Evolutionary conservation across 2,329 filamentous ascomycete genomes (phyloP).

Genomic region (Raffaelea albimanens): DNA sequence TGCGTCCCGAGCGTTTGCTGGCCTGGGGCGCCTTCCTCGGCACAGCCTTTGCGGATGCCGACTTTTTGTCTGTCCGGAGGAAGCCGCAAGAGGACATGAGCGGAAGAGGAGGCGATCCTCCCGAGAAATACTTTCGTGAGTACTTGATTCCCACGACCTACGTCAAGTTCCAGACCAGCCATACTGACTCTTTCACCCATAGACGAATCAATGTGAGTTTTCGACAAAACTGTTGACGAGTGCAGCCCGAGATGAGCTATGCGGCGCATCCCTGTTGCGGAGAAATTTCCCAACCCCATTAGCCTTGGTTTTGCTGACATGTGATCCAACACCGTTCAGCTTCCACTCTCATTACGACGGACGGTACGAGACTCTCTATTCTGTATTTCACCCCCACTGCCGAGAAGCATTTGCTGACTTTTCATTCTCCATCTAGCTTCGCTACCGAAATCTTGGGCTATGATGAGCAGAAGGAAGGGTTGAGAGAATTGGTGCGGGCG

Average conservation of each 20-base stretch:
- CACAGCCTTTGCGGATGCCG: slow-evolving; percentile 10
- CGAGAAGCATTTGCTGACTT: slow-evolving; percentile 6
- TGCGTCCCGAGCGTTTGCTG: slow-evolving; percentile 10
- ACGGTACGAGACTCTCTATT: slow-evolving; percentile 1
- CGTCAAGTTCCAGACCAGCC: too few relatives aligned
- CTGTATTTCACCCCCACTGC: background rate
- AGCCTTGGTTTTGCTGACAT: too few relatives aligned
- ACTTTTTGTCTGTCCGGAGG: slow-evolving; percentile 14
- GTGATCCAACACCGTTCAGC: background rate
- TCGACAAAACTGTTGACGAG: background rate
- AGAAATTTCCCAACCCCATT: too few relatives aligned
- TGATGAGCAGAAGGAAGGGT: slow-evolving; percentile 48
- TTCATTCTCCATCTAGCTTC: slow-evolving; percentile 19
- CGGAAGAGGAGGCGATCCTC: slow-evolving; percentile 4
- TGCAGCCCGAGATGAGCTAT: background rate
- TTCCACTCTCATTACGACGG: slow-evolving; percentile 8
- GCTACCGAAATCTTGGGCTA: slow-evolving; percentile 32
- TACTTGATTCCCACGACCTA: background rate
- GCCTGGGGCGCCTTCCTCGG: slow-evolving; percentile 8
- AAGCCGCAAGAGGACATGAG: slow-evolving; percentile 17
- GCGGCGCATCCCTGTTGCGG: too few relatives aligned
- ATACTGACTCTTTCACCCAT: background rate
- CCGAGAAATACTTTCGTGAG: slow-evolving; percentile 27
- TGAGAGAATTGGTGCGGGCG: slow-evolving; percentile 59
- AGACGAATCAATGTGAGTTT: slow-evolving; percentile 15